These are phyloP conservation scores for Mucor plumbeus DNA, from an alignment of 371 early-diverging fungal species.

Conservation along the genomic window DNA sequence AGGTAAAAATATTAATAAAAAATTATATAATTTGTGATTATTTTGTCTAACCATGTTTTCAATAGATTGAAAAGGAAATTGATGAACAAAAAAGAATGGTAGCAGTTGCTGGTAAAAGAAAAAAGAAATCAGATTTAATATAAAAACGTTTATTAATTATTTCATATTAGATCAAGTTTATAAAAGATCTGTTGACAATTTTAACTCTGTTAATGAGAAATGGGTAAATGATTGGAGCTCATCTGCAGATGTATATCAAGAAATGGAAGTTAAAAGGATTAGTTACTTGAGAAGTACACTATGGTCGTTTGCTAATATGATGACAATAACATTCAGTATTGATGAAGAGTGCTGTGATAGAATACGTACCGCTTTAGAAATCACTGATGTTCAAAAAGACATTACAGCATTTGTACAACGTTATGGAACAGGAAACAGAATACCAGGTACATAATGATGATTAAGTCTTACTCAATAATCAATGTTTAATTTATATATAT, in stretches of 20 bases:
- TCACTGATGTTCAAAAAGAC: conserved; percentile 44
- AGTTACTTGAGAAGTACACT: conserved; percentile 43
- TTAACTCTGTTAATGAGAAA: conserved; percentile 33
- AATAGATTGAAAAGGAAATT: conserved; percentile 39
- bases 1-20: neutral
- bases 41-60: conserved; percentile 24
- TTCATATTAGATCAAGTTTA: conserved; percentile 46
- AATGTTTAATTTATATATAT: neutral
- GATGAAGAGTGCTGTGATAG: conserved; percentile 55
- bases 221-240: conserved; percentile 43
- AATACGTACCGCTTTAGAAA: conserved; percentile 48
- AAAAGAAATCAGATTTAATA: neutral
- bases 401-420: conserved; percentile 38
- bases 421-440: conserved; percentile 38
- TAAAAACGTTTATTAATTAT: neutral
- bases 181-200: conserved; percentile 38
- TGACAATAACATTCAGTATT: conserved; percentile 48
- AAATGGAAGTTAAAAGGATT: conserved; percentile 50
- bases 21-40: neutral
- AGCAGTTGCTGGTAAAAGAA: conserved; percentile 26
- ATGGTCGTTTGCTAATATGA: conserved; percentile 54
- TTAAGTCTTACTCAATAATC: conserved; percentile 1
- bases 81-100: conserved; percentile 35
- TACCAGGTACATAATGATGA: conserved; percentile 31
- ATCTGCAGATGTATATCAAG: conserved; percentile 44